A percentile compares a stretch with the other conserved stretches of the same genome.
These are phyloP conservation scores for Cryptosporidium ryanae DNA, from an alignment of 169 alveolate species.

Conservation along the genomic window DNA sequence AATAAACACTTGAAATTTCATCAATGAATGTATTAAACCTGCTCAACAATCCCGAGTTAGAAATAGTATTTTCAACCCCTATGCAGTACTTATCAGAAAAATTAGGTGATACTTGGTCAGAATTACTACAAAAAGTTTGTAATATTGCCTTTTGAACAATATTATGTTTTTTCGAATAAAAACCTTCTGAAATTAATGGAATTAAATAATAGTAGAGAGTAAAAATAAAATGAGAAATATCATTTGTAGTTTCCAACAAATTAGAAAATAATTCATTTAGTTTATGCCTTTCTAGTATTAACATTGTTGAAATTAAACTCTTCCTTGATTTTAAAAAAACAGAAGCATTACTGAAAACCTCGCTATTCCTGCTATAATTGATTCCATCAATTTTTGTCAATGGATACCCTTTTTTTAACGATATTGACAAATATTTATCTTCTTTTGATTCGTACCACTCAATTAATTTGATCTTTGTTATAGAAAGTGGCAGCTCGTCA, in stretches of 20 bases:
- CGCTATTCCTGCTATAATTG: background rate
- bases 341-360: background rate
- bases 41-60: background rate
- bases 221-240: constrained; percentile 1
- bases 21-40: constrained; percentile 44
- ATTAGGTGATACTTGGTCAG: background rate
- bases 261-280: constrained; percentile 14
- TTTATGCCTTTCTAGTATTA: constrained; percentile 28
- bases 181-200: constrained; percentile 52
- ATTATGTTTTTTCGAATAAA: constrained; percentile 12
- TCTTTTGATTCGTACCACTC: constrained; percentile 62
- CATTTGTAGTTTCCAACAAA: constrained; percentile 37
- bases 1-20: constrained; percentile 8
- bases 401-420: constrained; percentile 41
- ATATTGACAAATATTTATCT: background rate
- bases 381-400: background rate
- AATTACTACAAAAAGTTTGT: constrained; percentile 48
- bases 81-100: too few species aligned
- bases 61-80: background rate
- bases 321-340: constrained; percentile 12
- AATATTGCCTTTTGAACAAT: constrained; percentile 16
- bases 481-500: constrained; percentile 56
- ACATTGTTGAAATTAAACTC: constrained; percentile 25
- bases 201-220: constrained; percentile 53
- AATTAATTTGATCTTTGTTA: constrained; percentile 23